These are phyloP conservation scores for Mikania micrantha DNA, from an alignment of 129 eudicot genomes.

Conservation along the genomic window DNA sequence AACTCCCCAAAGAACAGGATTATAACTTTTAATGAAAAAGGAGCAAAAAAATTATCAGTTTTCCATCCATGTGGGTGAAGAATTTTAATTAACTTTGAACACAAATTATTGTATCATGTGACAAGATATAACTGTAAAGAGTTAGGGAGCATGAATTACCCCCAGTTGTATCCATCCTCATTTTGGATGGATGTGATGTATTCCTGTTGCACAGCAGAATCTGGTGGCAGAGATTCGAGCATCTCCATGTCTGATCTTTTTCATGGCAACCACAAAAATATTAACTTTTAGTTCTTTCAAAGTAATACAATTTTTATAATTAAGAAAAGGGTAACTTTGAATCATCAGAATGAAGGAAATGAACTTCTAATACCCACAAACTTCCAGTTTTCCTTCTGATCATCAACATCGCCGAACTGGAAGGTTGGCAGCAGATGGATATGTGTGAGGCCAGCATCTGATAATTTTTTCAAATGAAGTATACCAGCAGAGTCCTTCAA, in stretches of 20 bases:
- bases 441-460: constrained; percentile 85
- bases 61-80: not conserved
- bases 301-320: not conserved
- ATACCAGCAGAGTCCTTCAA: constrained; percentile 90
- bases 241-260: constrained; percentile 50
- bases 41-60: not conserved
- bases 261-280: constrained; percentile 11
- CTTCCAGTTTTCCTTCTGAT: constrained; percentile 81
- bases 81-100: not conserved
- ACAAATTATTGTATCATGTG: not conserved
- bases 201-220: constrained; percentile 86
- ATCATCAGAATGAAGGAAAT: not conserved
- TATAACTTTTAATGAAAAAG: constrained; percentile 40
- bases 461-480: constrained; percentile 64
- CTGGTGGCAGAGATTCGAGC: constrained; percentile 75
- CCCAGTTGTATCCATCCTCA: constrained; percentile 96
- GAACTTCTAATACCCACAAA: constrained; percentile 43
- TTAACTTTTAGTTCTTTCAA: not conserved
- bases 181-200: constrained; percentile 67
- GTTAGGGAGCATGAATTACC: constrained; percentile 37
- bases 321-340: not conserved
- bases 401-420: constrained; percentile 85
- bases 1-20: constrained; percentile 94
- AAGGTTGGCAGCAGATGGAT: constrained; percentile 90
- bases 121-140: not conserved